phyloP scores from a whole-genome alignment of 148 eudicot genomes.

The Rheum nobile region DNA sequence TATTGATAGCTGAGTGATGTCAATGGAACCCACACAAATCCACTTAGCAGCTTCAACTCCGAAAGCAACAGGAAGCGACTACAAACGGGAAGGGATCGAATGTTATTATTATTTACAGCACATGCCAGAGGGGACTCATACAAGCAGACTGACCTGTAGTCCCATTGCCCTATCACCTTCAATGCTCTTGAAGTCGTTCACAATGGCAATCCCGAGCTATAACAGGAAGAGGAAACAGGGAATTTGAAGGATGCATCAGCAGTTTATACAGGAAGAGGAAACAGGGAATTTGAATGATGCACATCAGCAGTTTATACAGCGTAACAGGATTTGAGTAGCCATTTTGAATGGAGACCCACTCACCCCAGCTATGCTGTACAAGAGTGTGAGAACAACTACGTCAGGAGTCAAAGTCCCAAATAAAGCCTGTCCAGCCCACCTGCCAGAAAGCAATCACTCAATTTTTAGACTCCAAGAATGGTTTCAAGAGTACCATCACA shows the following conservation, averaged over 20 bases:
- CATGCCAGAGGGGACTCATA: background rate
- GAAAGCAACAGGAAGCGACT: slow-evolving; percentile 97
- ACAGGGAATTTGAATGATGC: background rate
- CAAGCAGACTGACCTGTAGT: slow-evolving; percentile 52
- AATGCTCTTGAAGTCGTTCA: slow-evolving; percentile 89
- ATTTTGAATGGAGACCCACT: slow-evolving; percentile 30
- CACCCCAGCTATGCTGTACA: slow-evolving; percentile 97
- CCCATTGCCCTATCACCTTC: slow-evolving; percentile 96
- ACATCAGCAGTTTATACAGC: background rate
- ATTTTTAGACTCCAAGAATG: background rate
- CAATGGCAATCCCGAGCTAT: slow-evolving; percentile 92
- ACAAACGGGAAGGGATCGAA: slow-evolving; percentile 15
- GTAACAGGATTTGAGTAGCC: background rate
- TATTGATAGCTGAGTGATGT: slow-evolving; percentile 78
- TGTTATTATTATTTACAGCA: background rate
- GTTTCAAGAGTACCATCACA: no score
- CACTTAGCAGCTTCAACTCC: slow-evolving; percentile 84
- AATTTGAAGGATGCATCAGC: background rate
- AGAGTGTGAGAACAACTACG: slow-evolving; percentile 70
- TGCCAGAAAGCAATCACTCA: slow-evolving; percentile 19
- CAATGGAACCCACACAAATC: slow-evolving; percentile 94
- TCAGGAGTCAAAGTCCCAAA: slow-evolving; percentile 94
- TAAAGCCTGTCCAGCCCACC: slow-evolving; percentile 99
- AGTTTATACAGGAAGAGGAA: background rate
- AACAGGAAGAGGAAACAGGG: slow-evolving; percentile 10